Base-by-base conservation (phyloP, 2,329 filamentous ascomycete species). In the Exserohilum rostratum region DNA sequence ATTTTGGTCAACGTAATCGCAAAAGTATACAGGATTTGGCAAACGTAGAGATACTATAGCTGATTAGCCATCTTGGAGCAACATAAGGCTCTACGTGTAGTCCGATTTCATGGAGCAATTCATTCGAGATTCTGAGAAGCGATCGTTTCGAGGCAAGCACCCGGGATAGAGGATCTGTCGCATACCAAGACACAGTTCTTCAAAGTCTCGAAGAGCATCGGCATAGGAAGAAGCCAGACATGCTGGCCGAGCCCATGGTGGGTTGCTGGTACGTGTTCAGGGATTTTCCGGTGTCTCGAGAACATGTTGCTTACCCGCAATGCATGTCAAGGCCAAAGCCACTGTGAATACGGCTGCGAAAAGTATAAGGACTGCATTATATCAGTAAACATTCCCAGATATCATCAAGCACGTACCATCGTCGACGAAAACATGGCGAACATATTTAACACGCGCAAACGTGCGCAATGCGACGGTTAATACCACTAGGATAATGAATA, bases 1-100 rank as follows among this genome's bases (percentile, higher is more conserved):
- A 68, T 53, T 34, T 71, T 71, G 13, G 68, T 70, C 15, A 59
- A 61, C 3, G 61, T 60, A 37, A 70, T 67, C 7, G 66, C 66
- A 42, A 58, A 69, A 9, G 61, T 57, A 50, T 71, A 70, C 10
- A 71, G 25, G 1, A 71, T 48, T 15, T 71, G 67, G 37, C 64
- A 65, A 17, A 70, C 40, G 40, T 56, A 66, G 6, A 70, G 57
- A 47, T 63, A 58, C 68, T 71, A 20, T 17, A 22, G 2, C 6
- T 13, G 4, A n/a, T 61, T 30, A 66, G 57, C 35, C 6, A n/a
- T 47, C 13, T 11, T 10, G 18, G 5, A 12, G 54, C 11, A 13
- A 18, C 2, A 9, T 11, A 29, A 27, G 7, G 13, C n/a, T 25
- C 3, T n/a, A 9, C 9, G 5, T 6, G 6, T 13, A 18, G n/a